Evolutionary conservation across 2,329 filamentous ascomycete genomes (phyloP), one percentile per base, ranked within the genome.

Genomic region (Macrophomina phaseolina): DNA sequence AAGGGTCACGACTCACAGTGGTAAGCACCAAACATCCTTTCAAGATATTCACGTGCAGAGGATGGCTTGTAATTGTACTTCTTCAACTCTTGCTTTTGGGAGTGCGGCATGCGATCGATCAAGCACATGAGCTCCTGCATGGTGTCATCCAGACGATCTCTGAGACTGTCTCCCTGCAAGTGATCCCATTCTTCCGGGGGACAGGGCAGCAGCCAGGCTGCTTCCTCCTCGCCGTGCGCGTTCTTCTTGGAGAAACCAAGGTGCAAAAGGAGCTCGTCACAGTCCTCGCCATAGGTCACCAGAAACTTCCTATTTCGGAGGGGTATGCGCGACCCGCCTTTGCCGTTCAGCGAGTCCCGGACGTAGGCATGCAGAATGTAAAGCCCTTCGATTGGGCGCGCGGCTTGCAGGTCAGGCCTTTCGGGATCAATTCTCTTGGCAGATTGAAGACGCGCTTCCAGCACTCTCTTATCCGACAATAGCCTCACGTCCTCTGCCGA

Each of bases 291-390:
- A 74, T 91, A 90, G 1, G 85, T 85, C 68, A 87, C 81, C 71
- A 87, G 81, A 70, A 90, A 91, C 66, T 86, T 85, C 73, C 89
- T 88, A 72, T 91, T 91, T 16, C 83, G 76, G 7, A 84, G 79
- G 5, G 85, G 84, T 70, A 91, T 88, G 52, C 81, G 76, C 23
- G 53, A 60, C 28, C 42, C 42, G 16, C 42, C 83, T 70, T 82
- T 84, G 40, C 81, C 82, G 55, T 83, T 81, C 66, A 88, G 76
- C 8, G 86, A 82, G 76, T 91, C 89, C 9, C 73, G 79, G 62
- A 91, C 78, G 73, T 91, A 91, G 55, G 81, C 81, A 66, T 84
- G 81, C 48, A 91, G 78, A 68, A 85, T 86, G 52, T 81, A 78
- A 53, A 90, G 76, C 2, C 87, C 84, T 58, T 86, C 84, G 52